A percentile compares a stretch with the other conserved stretches of the same genome.
phyloP scores from a whole-genome alignment of 208 protist species.

The Trypanosoma scelopori region DNA sequence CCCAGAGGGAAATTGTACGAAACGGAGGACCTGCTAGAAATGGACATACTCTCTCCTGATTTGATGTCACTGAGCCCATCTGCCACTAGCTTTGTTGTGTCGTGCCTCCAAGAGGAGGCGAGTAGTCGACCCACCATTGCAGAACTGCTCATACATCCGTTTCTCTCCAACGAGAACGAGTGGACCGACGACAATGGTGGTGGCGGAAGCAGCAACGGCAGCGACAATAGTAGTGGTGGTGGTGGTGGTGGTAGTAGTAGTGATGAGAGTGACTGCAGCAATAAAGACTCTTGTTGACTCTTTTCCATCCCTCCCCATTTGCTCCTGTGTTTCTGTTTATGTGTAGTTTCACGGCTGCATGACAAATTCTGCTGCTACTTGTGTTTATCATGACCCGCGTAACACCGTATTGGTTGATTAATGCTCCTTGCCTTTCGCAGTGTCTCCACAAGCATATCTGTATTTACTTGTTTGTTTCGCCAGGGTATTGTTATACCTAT shows the following conservation, averaged over 20 bases:
- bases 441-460: neutral
- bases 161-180: constrained; percentile 25
- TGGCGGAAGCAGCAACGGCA: neutral
- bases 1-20: constrained; percentile 31
- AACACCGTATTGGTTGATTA: too few relatives aligned
- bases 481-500: neutral
- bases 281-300: too few relatives aligned
- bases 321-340: neutral
- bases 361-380: too few relatives aligned
- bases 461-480: constrained; percentile 8
- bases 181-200: constrained; percentile 7
- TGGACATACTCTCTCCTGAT: constrained; percentile 65
- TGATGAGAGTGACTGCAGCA: too few relatives aligned
- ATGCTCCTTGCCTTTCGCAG: too few relatives aligned
- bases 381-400: too few relatives aligned
- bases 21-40: constrained; percentile 65
- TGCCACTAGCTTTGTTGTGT: constrained; percentile 52
- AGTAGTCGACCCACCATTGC: constrained; percentile 43
- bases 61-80: constrained; percentile 38
- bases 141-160: constrained; percentile 61
- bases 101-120: constrained; percentile 66
- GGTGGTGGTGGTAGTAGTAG: too few relatives aligned
- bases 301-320: neutral
- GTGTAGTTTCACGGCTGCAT: neutral
- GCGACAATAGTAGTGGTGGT: too few relatives aligned